phyloP scores from a whole-genome alignment of 1,284 basidiomycete species.

The Boletus subluridellus region DNA sequence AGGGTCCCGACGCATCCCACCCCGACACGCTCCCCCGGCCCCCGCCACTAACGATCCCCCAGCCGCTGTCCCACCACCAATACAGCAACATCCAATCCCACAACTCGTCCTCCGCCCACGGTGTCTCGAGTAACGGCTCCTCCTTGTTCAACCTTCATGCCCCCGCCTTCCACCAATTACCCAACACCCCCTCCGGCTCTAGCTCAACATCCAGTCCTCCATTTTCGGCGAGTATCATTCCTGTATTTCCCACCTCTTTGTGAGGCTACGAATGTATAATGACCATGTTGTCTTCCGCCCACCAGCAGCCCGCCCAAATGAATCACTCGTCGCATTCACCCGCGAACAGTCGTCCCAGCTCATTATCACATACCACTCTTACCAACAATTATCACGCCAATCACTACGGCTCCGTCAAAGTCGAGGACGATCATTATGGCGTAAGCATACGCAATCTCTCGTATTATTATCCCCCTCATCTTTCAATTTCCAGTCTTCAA shows the following conservation, averaged over 20 bases:
- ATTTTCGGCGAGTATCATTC: constrained; percentile 74
- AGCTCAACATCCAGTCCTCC: constrained; percentile 71
- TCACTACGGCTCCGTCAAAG: constrained; percentile 51
- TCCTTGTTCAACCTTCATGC: constrained; percentile 51
- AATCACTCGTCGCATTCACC: constrained; percentile 49
- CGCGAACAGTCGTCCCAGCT: constrained; percentile 41
- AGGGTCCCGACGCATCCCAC: constrained; percentile 29
- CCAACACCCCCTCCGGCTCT: constrained; percentile 66
- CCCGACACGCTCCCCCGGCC: constrained; percentile 48
- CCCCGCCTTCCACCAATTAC: constrained; percentile 53
- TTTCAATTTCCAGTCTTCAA: constrained; percentile 24
- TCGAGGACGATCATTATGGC: constrained; percentile 63
- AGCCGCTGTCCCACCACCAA: constrained; percentile 40
- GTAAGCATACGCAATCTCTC: constrained; percentile 38
- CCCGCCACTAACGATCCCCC: constrained; percentile 60
- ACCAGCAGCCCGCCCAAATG: constrained; percentile 61
- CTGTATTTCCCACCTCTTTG: constrained; percentile 28
- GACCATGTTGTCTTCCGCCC: constrained; percentile 34
- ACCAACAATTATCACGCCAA: constrained; percentile 31
- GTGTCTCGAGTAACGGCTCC: constrained; percentile 33
- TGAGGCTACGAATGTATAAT: constrained; percentile 46
- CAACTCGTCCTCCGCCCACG: constrained; percentile 36
- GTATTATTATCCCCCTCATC: background rate
- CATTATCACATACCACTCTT: constrained; percentile 36
- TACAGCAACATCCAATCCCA: constrained; percentile 29